These are phyloP conservation scores for Paecilomyces sp. DNA, from an alignment of 2,329 filamentous ascomycete species.

Conservation along the genomic window DNA sequence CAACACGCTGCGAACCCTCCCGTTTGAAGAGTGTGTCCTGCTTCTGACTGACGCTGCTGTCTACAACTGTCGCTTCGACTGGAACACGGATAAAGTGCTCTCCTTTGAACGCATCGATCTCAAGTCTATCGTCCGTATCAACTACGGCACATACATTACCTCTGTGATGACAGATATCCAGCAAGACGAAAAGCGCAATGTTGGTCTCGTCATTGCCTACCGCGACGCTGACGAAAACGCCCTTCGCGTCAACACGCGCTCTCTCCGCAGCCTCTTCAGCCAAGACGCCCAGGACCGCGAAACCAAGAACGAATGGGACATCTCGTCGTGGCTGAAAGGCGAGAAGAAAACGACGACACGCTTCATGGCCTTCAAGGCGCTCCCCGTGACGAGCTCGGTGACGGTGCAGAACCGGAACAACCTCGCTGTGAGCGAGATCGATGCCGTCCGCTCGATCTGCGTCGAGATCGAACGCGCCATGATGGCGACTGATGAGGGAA, in stretches of 20 bases:
- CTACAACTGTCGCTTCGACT: constrained; percentile 88
- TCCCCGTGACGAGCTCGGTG: constrained; percentile 27
- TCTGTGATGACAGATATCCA: constrained; percentile 74
- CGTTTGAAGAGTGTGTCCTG: constrained; percentile 83
- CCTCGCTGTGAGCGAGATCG: constrained; percentile 37
- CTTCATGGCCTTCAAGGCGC: constrained; percentile 37
- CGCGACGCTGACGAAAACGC: constrained; percentile 63
- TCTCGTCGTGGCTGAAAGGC: constrained; percentile 34
- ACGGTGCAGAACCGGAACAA: constrained; percentile 11
- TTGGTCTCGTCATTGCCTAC: constrained; percentile 77
- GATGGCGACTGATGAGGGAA: constrained; percentile 25
- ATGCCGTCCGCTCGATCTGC: constrained; percentile 58
- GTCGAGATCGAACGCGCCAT: constrained; percentile 68
- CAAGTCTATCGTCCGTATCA: constrained; percentile 63
- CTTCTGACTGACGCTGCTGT: constrained; percentile 77
- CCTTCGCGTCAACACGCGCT: constrained; percentile 76
- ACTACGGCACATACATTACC: constrained; percentile 82
- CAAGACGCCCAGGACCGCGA: constrained; percentile 21
- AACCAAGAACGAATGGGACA: constrained; percentile 30
- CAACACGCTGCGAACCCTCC: constrained; percentile 61
- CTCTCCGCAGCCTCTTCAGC: constrained; percentile 55
- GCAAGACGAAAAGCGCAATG: constrained; percentile 69
- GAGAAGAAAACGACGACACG: constrained; percentile 21
- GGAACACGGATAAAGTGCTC: constrained; percentile 88
- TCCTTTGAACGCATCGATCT: constrained; percentile 84